Percentiles rank a stretch among this genome's conserved stretches.
Conservation (phyloP, 306 rosid genomes). For the Hippophae tibetana region DNA sequence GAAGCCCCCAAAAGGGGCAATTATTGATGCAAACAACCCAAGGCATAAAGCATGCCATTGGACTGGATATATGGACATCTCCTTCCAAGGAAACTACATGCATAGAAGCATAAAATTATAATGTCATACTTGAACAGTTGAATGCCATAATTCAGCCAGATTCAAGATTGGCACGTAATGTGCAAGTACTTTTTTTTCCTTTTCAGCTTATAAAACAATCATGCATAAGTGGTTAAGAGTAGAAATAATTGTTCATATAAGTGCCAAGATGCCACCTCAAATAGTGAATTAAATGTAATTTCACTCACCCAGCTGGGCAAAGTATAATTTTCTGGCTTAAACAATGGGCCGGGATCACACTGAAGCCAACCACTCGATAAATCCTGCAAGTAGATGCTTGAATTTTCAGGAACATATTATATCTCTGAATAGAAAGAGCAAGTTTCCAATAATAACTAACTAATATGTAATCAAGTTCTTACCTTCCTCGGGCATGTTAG, state of each 20-base stretch:
- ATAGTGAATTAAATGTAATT: not conserved
- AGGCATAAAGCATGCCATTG: conserved; percentile 87
- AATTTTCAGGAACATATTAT: conserved; percentile 11
- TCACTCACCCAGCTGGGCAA: conserved; percentile 70
- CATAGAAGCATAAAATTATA: conserved; percentile 4
- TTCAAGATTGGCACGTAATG: not conserved
- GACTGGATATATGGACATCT: conserved; percentile 62
- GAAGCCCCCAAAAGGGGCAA: conserved; percentile 99
- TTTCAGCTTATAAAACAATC: too few species aligned
- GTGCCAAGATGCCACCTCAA: too few species aligned
- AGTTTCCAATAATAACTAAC: conserved; percentile 7
- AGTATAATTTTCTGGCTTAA: conserved; percentile 56
- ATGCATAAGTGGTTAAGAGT: too few species aligned
- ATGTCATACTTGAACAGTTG: not conserved
- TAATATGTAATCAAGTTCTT: conserved; percentile 20
- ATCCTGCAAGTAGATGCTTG: conserved; percentile 55
- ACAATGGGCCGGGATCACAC: conserved; percentile 87
- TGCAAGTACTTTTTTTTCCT: too few species aligned
- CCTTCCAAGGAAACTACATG: conserved; percentile 84
- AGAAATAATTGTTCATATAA: too few species aligned
- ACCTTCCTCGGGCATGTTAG: conserved; percentile 99
- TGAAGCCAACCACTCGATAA: conserved; percentile 85
- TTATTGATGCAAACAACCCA: conserved; percentile 90
- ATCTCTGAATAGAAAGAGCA: conserved; percentile 11
- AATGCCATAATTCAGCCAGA: conserved; percentile 13